Evolutionary conservation across 179 eudicot species (phyloP).

Genomic region (Sideroxylon spinosum): DNA sequence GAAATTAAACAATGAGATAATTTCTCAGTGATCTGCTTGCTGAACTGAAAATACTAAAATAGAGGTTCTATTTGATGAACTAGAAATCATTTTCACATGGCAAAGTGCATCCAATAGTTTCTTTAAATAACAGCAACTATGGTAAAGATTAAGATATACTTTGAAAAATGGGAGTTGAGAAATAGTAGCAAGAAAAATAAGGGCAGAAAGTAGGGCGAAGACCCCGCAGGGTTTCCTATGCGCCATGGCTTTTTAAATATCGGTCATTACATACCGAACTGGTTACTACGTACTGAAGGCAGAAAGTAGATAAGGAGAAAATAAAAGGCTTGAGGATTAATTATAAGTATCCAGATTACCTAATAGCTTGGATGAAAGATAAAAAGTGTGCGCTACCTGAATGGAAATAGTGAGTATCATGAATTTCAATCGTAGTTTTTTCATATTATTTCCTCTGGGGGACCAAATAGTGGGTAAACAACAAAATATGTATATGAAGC

Average conservation of each 20-base stretch:
- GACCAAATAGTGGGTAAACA: slow-evolving; percentile 9
- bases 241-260: no score
- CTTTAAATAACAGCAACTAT: background rate
- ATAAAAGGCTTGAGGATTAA: slow-evolving; percentile 8
- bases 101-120: background rate
- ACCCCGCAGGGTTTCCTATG: no score
- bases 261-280: no score
- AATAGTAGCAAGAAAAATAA: no score
- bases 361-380: slow-evolving; percentile 9
- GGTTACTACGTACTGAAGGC: background rate
- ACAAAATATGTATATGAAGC: background rate
- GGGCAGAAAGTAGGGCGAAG: no score
- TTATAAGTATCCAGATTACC: background rate
- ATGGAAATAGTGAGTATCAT: background rate
- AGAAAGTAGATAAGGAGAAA: background rate
- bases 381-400: background rate
- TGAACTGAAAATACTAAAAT: background rate
- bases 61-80: background rate
- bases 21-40: background rate
- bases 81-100: background rate
- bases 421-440: background rate
- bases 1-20: no score
- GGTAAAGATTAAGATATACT: no score
- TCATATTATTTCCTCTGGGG: background rate
- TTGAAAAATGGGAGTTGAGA: no score